A percentile compares a stretch with the other conserved stretches of the same genome.
Conservation (phyloP, 306 rosid species). For the Vigna unguiculata region DNA sequence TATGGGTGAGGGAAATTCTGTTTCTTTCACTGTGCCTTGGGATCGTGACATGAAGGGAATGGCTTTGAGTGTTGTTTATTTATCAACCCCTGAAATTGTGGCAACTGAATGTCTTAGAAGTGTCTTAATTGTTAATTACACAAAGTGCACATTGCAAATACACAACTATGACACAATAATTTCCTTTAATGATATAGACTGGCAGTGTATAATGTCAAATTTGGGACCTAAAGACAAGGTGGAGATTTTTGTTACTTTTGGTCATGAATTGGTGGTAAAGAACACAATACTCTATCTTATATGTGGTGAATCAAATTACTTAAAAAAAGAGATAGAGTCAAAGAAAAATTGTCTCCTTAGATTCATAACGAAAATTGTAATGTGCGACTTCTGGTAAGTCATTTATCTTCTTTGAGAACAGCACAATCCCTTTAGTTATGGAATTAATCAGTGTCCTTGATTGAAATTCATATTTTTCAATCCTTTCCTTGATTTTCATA, state of each 20-base stretch:
- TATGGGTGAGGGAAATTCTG: background rate
- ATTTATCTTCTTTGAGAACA: too few species aligned
- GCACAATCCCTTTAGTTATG: too few species aligned
- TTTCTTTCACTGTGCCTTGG: background rate
- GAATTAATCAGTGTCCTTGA: too few species aligned
- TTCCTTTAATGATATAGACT: background rate
- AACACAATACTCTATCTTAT: too few species aligned
- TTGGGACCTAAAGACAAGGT: background rate
- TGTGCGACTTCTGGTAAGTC: too few species aligned
- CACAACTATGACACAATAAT: background rate
- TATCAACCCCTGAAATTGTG: background rate
- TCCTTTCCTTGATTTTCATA: too few species aligned
- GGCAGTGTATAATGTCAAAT: background rate
- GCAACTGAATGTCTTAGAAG: background rate
- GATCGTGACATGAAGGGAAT: background rate
- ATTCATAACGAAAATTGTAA: too few species aligned
- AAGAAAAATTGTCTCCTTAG: background rate
- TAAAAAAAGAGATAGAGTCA: background rate
- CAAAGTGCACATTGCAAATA: background rate
- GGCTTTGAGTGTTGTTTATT: too few species aligned
- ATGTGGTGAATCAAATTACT: too few species aligned
- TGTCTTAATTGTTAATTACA: background rate
- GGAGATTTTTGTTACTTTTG: background rate
- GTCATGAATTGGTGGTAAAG: too few species aligned
- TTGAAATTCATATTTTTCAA: too few species aligned